Evolutionary conservation across 2,329 filamentous ascomycete genomes (phyloP), one percentile per base, ranked within the genome.

Genomic region (Cytospora piceicola): DNA sequence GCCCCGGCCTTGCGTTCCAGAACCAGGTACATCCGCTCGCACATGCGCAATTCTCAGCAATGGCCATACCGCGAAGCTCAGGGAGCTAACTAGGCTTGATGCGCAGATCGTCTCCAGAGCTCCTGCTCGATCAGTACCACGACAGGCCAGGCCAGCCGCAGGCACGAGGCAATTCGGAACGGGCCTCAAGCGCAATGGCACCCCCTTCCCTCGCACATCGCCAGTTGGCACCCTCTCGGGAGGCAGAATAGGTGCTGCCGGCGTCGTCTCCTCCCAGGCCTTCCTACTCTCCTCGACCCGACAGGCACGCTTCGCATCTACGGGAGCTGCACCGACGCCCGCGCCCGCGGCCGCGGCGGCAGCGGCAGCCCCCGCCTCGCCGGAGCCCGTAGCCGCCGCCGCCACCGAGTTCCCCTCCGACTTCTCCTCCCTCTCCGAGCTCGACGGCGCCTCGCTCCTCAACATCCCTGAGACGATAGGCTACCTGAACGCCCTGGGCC

Each of bases 401-500:
- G 59, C 64, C 22, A 52, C 51, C 32, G 61, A 64, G 2, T 64
- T 60, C 11, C 62, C 56, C 24, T 62, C 68, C 69, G 72, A 76
- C 64, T 70, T 77, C 54, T 76, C 68, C 61, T 77, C 68, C 36
- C 74, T 72, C n/a, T 71, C 70, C 55, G 70, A 74, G 42, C 58
- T 78, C 32, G 74, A 78, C 58, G 75, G 76, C 58, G 73, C 76
- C 65, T 78, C 82, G 62, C 77, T 86, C 63, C 82, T 88, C 67
- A 79, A 84, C 68, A 85, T 93, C 69, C 87, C 90, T 42, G 90
- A 94, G 73, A 82, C 87, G 59, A 86, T 96, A 66, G 95, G 95
- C 68, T 97, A 94, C 73, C 81, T 99, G 66, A 87, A 91, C 71
- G 84, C 87, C 8, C 82, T 98, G 14, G 95, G 95, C 4, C 81